These are phyloP conservation scores for Brassica napus DNA, from an alignment of 345 rosid genomes.

Conservation along the genomic window DNA sequence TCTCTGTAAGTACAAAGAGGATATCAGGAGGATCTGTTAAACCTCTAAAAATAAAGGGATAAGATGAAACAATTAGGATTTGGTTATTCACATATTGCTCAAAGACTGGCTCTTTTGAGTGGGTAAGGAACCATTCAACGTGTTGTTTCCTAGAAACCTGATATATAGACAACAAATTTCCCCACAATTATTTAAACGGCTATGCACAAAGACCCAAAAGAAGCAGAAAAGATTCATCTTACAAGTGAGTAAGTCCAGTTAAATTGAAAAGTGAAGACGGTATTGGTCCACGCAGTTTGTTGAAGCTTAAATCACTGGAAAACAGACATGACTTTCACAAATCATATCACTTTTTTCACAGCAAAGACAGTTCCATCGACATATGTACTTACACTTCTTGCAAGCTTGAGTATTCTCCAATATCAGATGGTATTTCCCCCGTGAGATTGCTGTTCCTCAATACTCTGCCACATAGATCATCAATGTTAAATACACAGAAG, in stretches of 20 bases:
- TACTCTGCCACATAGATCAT: conserved; percentile 42
- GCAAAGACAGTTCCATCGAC: neutral
- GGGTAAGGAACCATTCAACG: conserved; percentile 59
- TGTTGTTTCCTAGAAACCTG: conserved; percentile 58
- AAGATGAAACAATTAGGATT: neutral
- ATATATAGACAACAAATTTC: conserved; percentile 19
- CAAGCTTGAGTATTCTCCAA: conserved; percentile 55
- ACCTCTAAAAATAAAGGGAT: neutral
- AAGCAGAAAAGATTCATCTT: conserved; percentile 36
- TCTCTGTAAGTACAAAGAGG: conserved; percentile 51
- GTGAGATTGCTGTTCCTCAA: conserved; percentile 56
- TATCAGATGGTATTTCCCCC: conserved; percentile 56
- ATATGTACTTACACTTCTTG: conserved; percentile 53
- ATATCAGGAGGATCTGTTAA: neutral
- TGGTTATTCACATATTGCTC: conserved; percentile 54
- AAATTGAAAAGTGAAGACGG: conserved; percentile 40
- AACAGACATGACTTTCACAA: neutral
- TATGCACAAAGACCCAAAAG: neutral
- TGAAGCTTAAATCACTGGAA: conserved; percentile 44
- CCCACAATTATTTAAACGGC: neutral
- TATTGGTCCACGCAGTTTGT: conserved; percentile 35
- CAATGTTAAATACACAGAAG: conserved; percentile 10
- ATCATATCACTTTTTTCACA: neutral
- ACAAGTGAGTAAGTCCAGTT: conserved; percentile 48
- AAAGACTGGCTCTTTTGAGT: conserved; percentile 48